Evolutionary conservation across 805 yeast genomes (phyloP).

Genomic region (Ogataea minuta): DNA sequence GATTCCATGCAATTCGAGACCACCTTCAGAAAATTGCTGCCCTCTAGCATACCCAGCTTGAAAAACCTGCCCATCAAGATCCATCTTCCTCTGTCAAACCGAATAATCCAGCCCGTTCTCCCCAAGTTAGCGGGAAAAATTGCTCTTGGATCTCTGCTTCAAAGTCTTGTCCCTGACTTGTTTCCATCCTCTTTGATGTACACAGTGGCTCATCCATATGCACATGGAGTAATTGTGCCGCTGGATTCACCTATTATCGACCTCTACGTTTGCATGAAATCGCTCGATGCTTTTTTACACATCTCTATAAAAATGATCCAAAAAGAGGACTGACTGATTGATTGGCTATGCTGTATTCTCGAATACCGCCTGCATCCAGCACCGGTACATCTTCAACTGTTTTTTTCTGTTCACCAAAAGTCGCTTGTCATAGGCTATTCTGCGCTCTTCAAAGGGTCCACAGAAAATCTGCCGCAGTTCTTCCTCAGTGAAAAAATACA

Average conservation of each 20-base stretch:
- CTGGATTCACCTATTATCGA: conserved; percentile 43
- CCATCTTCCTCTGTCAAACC: conserved; percentile 39
- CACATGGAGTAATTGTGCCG: conserved; percentile 58
- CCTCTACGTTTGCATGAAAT: conserved; percentile 44
- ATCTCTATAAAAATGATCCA: conserved; percentile 41
- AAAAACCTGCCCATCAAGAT: conserved; percentile 49
- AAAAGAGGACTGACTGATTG: conserved; percentile 3
- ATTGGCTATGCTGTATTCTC: conserved; percentile 30
- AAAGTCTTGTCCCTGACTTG: conserved; percentile 42
- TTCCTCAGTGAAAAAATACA: conserved; percentile 94
- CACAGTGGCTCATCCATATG: conserved; percentile 41
- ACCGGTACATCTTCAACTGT: conserved; percentile 91
- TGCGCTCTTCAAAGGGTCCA: conserved; percentile 58
- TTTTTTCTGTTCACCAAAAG: conserved; percentile 89
- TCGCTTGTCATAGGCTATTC: conserved; percentile 87
- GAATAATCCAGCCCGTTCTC: conserved; percentile 35
- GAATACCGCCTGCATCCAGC: conserved; percentile 95
- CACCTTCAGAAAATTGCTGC: conserved; percentile 28
- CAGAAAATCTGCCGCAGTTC: conserved; percentile 77
- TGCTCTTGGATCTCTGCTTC: conserved; percentile 42
- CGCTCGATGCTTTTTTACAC: conserved; percentile 68
- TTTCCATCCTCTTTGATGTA: conserved; percentile 41
- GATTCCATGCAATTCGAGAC: conserved; percentile 26
- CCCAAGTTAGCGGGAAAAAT: conserved; percentile 12
- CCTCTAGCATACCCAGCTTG: conserved; percentile 23